Conservation (phyloP, 2,329 filamentous ascomycete genomes). For the Monosporascus sp. region DNA sequence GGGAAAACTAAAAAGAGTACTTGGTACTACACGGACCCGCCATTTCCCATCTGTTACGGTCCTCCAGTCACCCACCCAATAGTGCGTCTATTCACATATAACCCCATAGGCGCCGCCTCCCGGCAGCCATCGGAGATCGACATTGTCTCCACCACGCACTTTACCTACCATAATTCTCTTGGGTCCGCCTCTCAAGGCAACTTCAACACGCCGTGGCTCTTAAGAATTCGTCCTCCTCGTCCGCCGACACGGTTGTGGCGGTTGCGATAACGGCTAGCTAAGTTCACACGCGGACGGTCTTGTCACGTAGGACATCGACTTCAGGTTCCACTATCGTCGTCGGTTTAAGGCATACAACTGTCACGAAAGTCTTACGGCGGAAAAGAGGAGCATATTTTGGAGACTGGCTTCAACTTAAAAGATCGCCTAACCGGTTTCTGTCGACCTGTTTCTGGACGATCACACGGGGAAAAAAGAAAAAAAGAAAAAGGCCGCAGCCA, state of each 20-base stretch:
- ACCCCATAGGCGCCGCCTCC: slow-evolving; percentile 26
- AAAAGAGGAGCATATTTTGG: no score
- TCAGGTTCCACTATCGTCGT: neutral
- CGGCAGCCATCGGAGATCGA: slow-evolving; percentile 26
- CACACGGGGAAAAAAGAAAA: no score
- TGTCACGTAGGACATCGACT: neutral
- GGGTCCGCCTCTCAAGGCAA: slow-evolving; percentile 16
- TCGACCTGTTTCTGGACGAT: neutral
- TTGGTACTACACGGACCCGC: neutral
- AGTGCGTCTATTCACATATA: slow-evolving; percentile 22
- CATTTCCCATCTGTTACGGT: neutral
- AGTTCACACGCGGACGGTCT: neutral
- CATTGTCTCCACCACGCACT: slow-evolving; percentile 21
- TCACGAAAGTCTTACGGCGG: no score
- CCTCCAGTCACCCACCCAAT: neutral
- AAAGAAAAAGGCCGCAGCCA: no score
- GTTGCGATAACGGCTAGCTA: slow-evolving; percentile 4
- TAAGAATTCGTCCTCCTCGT: neutral
- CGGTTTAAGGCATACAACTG: neutral
- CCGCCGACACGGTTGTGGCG: neutral
- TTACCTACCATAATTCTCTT: slow-evolving; percentile 19
- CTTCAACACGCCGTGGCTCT: slow-evolving; percentile 2
- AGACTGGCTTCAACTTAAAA: neutral
- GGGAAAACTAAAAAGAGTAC: slow-evolving; percentile 5
- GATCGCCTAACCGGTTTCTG: neutral